phyloP scores from a whole-genome alignment of 257 asterid species.

The Rehmannia glutinosa region DNA sequence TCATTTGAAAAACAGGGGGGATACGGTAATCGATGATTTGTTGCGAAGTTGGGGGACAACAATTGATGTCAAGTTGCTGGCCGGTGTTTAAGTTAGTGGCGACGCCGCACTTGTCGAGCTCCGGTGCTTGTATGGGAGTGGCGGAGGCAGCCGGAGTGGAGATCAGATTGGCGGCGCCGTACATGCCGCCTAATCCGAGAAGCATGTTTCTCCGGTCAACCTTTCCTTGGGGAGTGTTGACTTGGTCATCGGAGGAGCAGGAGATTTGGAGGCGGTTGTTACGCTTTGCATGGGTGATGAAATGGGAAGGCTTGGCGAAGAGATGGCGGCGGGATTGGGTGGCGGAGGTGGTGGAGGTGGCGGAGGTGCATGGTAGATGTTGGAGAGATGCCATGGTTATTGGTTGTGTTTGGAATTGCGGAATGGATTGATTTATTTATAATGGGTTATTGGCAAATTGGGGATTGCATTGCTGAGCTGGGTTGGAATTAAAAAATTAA shows the following conservation, averaged over 20 bases:
- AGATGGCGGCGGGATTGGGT: background rate
- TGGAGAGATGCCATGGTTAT: background rate
- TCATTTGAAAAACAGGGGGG: conserved; percentile 21
- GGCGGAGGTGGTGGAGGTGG: background rate
- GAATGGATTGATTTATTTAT: too few species aligned
- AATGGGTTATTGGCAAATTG: too few species aligned
- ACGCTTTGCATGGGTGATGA: background rate
- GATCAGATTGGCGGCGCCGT: background rate
- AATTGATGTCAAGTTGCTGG: conserved; percentile 1
- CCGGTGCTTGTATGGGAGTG: background rate
- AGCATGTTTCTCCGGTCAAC: background rate
- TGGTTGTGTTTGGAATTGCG: background rate
- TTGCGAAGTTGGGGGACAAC: conserved; percentile 28
- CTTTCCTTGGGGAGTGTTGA: background rate
- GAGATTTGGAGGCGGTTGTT: background rate
- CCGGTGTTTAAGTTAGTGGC: background rate
- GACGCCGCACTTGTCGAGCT: conserved; percentile 1
- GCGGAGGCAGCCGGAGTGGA: background rate
- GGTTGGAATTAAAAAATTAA: too few species aligned
- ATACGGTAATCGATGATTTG: conserved; percentile 14
- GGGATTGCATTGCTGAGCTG: too few species aligned
- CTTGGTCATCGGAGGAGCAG: background rate
- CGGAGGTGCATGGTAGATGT: background rate
- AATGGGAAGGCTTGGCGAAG: background rate
- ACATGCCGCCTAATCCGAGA: background rate